Evolutionary conservation across 1,284 basidiomycete species (phyloP).

Genomic region (Tetrapyrgos nigripes): DNA sequence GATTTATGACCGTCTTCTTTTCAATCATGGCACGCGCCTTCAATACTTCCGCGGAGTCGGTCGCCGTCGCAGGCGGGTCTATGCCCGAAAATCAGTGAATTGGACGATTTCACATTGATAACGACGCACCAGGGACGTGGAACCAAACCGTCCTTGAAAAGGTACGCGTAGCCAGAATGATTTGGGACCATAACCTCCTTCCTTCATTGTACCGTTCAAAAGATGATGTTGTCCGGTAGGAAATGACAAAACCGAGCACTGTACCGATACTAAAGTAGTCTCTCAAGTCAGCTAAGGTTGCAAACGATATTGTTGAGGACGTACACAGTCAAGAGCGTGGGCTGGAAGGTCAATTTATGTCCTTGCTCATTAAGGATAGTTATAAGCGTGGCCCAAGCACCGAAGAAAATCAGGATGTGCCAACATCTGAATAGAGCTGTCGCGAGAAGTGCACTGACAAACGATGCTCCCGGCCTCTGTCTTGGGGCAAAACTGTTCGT

Average conservation of each 20-base stretch:
- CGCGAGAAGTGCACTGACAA: slow-evolving; percentile 59
- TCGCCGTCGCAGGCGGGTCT: slow-evolving; percentile 35
- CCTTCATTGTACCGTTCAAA: slow-evolving; percentile 82
- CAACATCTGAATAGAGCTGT: slow-evolving; percentile 72
- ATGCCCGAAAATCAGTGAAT: background rate
- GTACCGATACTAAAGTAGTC: slow-evolving; percentile 57
- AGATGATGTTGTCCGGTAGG: slow-evolving; percentile 75
- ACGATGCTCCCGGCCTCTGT: slow-evolving; percentile 43
- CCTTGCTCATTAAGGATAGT: slow-evolving; percentile 56
- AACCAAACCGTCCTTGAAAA: slow-evolving; percentile 69
- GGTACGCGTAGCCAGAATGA: slow-evolving; percentile 63
- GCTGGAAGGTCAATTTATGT: slow-evolving; percentile 49
- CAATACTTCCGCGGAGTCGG: slow-evolving; percentile 41
- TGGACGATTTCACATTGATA: background rate
- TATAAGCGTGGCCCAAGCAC: slow-evolving; percentile 62
- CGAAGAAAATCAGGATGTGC: slow-evolving; percentile 69
- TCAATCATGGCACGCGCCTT: slow-evolving; percentile 64
- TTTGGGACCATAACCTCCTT: slow-evolving; percentile 71
- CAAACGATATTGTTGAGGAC: slow-evolving; percentile 25
- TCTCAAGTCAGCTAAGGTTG: background rate
- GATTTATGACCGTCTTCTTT: slow-evolving; percentile 68
- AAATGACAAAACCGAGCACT: slow-evolving; percentile 70
- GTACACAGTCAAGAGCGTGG: slow-evolving; percentile 68
- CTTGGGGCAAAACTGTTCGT: slow-evolving; percentile 46
- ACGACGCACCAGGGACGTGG: slow-evolving; percentile 59